Base-by-base conservation (phyloP, 2,329 filamentous ascomycete genomes). In the Aspergillus pseudoviridinutans region DNA sequence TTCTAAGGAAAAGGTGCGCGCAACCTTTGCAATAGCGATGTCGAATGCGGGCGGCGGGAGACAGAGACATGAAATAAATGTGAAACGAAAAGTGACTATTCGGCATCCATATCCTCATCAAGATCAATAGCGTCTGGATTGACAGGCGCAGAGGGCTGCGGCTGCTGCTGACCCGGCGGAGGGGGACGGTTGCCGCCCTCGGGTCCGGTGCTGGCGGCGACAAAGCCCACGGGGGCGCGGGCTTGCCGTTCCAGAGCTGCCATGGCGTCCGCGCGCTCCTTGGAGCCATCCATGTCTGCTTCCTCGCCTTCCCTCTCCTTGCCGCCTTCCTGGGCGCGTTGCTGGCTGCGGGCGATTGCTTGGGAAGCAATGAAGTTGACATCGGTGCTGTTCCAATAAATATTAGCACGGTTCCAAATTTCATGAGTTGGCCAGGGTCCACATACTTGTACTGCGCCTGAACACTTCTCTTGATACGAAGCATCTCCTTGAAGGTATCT, bases 401-500 rank as follows among this genome's bases (percentile, higher is more conserved):
- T 50, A 67, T 80, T 72, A 80, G 77, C 62, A 62, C 58, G 49
- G 50, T 29, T 22, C 22, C 20, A n/a, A 27, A 47, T 6, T 32
- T 22, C 51, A 3, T 14, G 49, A 22, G 27, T 41, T 49, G 51
- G 2, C 4, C 49, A 22, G 49, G 41, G 12, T 44, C 42, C 49
- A 76, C 80, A 70, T 82, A 85, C 83, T 97, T 97, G 82, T 95
- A 99, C 78, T 97, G 91, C 54, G 94, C 93, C 75, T 97, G 92
- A 12, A 99, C 94, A 75, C 91, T 96, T 72, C 94, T 83, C 82
- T 97, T 99, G 80, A 99, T 92, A 29, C 94, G 88, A 61, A 97
- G 82, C 94, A 99, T 99, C 74, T 99, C 94, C 79, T 96, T 97
- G 82, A 95, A 99, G 0, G 95, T 99, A 74, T 99, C 94, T 74